Conservation (phyloP, 2,329 filamentous ascomycete species). For the Paraphaeosphaeria minitans region DNA sequence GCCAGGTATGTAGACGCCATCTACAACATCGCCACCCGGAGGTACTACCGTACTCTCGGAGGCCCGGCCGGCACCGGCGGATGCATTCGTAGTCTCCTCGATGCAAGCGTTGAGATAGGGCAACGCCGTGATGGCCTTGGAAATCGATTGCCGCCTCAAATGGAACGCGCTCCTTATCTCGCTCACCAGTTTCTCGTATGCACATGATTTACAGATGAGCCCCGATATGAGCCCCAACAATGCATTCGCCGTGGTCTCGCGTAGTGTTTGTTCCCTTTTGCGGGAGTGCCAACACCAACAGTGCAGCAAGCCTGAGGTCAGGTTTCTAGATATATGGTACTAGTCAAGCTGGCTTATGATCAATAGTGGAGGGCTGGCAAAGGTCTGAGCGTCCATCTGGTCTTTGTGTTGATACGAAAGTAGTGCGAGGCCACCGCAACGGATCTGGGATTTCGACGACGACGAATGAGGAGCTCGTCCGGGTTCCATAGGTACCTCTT, state of each 20-base stretch:
- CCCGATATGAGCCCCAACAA: constrained; percentile 27
- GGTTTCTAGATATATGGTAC: too few relatives aligned
- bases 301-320: too few relatives aligned
- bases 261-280: too few relatives aligned
- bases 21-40: constrained; percentile 29
- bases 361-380: too few relatives aligned
- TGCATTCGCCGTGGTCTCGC: constrained; percentile 28
- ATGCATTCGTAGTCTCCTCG: constrained; percentile 51
- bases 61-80: constrained; percentile 49
- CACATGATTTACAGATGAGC: constrained; percentile 20
- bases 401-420: too few relatives aligned
- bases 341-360: too few relatives aligned
- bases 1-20: constrained; percentile 39
- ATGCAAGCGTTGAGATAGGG: constrained; percentile 50
- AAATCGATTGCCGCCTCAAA: constrained; percentile 25
- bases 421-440: too few relatives aligned
- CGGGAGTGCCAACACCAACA: too few relatives aligned
- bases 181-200: constrained; percentile 17
- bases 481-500: too few relatives aligned
- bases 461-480: too few relatives aligned
- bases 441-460: too few relatives aligned
- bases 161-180: constrained; percentile 22
- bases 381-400: too few relatives aligned
- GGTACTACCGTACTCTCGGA: constrained; percentile 32
- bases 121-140: constrained; percentile 17